Evolutionary conservation across 2,329 filamentous ascomycete species (phyloP).

Genomic region (Phaeosphaeriaceae sp.): DNA sequence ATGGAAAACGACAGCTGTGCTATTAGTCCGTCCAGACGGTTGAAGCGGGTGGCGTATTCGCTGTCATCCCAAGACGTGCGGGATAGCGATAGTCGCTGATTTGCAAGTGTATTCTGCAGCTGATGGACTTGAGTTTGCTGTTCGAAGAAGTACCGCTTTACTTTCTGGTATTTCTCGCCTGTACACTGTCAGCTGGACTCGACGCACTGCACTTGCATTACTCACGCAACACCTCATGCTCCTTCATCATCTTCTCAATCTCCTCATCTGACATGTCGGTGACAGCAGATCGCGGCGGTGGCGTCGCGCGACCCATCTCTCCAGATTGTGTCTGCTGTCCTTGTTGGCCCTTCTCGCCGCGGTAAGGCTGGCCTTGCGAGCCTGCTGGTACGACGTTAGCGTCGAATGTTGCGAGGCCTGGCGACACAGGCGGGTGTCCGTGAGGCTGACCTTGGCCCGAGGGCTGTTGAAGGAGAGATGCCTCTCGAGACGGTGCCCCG

Average conservation of each 20-base stretch:
- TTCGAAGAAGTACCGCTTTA: slow-evolving; percentile 97
- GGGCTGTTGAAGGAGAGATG: slow-evolving; percentile 44
- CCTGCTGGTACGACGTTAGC: slow-evolving; percentile 54
- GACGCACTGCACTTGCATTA: neutral
- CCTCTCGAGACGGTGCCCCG: slow-evolving; percentile 41
- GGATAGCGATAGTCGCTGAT: slow-evolving; percentile 92
- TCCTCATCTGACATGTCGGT: slow-evolving; percentile 58
- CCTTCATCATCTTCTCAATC: slow-evolving; percentile 55
- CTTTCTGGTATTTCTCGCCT: slow-evolving; percentile 97
- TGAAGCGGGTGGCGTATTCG: slow-evolving; percentile 90
- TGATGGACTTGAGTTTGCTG: slow-evolving; percentile 89
- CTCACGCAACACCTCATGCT: slow-evolving; percentile 60
- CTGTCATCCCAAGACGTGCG: slow-evolving; percentile 94
- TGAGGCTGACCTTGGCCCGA: slow-evolving; percentile 46
- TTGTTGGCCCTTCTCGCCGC: slow-evolving; percentile 42
- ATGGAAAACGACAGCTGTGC: slow-evolving; percentile 96
- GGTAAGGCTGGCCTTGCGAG: slow-evolving; percentile 54
- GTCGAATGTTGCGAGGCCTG: slow-evolving; percentile 52
- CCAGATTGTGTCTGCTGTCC: slow-evolving; percentile 30
- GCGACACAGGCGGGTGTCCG: slow-evolving; percentile 44
- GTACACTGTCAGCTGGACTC: slow-evolving; percentile 8
- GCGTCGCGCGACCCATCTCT: slow-evolving; percentile 52
- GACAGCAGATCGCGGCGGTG: slow-evolving; percentile 51
- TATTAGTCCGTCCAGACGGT: slow-evolving; percentile 88
- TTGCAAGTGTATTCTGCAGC: slow-evolving; percentile 95